Conservation (phyloP, 2,329 filamentous ascomycete species). For the Coleophoma cylindrospora region DNA sequence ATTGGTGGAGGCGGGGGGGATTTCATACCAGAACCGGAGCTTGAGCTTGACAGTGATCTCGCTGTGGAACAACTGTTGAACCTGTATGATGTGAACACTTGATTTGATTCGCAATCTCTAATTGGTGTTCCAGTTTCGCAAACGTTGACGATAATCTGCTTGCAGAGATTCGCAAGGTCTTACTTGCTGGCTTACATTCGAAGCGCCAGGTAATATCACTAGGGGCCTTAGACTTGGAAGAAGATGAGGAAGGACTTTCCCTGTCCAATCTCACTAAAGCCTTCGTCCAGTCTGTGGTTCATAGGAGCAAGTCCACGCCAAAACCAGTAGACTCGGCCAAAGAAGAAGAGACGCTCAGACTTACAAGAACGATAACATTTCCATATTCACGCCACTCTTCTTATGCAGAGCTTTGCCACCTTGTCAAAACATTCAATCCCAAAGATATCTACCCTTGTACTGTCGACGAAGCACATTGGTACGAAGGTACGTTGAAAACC, state of each 20-base stretch:
- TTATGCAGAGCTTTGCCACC: slow-evolving; percentile 68
- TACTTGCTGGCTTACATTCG: slow-evolving; percentile 16
- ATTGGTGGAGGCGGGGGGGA: slow-evolving; percentile 77
- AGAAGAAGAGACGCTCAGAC: background rate
- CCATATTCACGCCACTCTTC: slow-evolving; percentile 90
- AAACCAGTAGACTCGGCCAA: background rate
- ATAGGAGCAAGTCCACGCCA: slow-evolving; percentile 3
- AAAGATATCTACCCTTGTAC: slow-evolving; percentile 82
- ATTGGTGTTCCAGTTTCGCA: slow-evolving; percentile 7
- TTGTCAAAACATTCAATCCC: slow-evolving; percentile 65
- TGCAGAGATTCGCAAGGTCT: slow-evolving; percentile 21
- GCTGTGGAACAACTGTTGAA: slow-evolving; percentile 47
- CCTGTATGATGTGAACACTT: slow-evolving; percentile 35
- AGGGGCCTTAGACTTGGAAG: slow-evolving; percentile 12
- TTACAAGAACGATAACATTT: slow-evolving; percentile 47
- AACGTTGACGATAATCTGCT: slow-evolving; percentile 27
- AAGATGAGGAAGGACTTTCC: slow-evolving; percentile 13
- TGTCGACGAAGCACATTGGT: slow-evolving; percentile 60
- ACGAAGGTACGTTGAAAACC: slow-evolving; percentile 30
- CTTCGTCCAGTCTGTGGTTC: slow-evolving; percentile 13
- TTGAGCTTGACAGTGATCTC: slow-evolving; percentile 48
- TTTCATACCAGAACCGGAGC: slow-evolving; percentile 60
- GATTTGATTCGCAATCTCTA: background rate
- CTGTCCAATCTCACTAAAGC: slow-evolving; percentile 15
- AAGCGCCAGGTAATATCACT: slow-evolving; percentile 18